Conservation (phyloP, 345 rosid species). For the Brassica nigra region DNA sequence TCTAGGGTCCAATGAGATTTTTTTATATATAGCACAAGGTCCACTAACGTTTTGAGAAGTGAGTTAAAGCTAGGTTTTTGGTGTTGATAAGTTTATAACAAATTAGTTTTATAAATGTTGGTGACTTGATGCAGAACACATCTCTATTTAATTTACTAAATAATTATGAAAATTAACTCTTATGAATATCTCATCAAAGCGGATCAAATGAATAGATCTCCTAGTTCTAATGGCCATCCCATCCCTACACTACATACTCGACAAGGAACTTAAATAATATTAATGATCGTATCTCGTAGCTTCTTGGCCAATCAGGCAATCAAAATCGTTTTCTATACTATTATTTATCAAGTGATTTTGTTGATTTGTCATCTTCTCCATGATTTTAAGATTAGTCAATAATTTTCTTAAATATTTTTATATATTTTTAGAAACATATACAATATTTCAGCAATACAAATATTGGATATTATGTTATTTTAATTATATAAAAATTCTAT, state of each 20-base stretch:
- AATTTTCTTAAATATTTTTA: too few relatives aligned
- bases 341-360: too few relatives aligned
- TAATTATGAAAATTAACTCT: not conserved
- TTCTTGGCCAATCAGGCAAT: not conserved
- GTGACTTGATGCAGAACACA: not conserved
- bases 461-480: too few relatives aligned
- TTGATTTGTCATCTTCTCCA: too few relatives aligned
- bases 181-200: not conserved
- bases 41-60: too few relatives aligned
- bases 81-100: not conserved
- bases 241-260: not conserved
- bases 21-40: too few relatives aligned
- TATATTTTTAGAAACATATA: too few relatives aligned
- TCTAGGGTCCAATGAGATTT: too few relatives aligned
- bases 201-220: not conserved
- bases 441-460: too few relatives aligned
- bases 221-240: not conserved
- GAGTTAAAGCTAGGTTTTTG: not conserved
- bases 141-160: not conserved
- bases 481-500: too few relatives aligned
- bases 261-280: constrained; percentile 8
- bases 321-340: not conserved
- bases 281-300: not conserved
- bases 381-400: too few relatives aligned
- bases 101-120: not conserved